These are phyloP conservation scores for Teratosphaeria viscida DNA, from an alignment of 2,329 filamentous ascomycete species.

Conservation along the genomic window DNA sequence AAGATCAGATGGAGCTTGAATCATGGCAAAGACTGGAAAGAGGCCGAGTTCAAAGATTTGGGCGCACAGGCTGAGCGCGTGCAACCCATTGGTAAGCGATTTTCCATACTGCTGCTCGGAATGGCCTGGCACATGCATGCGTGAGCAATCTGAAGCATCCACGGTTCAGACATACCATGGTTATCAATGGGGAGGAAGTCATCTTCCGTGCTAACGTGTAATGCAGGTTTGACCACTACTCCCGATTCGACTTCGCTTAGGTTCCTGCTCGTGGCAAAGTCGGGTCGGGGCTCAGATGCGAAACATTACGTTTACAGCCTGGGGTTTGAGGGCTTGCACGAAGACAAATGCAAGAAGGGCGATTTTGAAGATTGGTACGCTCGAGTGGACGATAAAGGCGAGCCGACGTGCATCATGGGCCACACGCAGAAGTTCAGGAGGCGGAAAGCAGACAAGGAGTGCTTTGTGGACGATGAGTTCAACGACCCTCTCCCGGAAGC, in stretches of 20 bases:
- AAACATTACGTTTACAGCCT: conserved; percentile 53
- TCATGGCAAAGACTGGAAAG: conserved; percentile 76
- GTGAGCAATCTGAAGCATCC: too few relatives aligned
- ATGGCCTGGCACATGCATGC: too few relatives aligned
- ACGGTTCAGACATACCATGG: too few relatives aligned
- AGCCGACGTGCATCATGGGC: conserved; percentile 88
- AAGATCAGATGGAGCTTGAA: conserved; percentile 72
- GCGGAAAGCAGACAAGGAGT: conserved; percentile 77
- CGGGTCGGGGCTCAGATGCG: conserved; percentile 41
- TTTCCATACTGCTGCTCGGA: too few relatives aligned
- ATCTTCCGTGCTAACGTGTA: too few relatives aligned
- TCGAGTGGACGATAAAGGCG: conserved; percentile 65
- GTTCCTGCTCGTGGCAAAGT: conserved; percentile 64
- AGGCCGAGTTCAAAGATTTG: conserved; percentile 54
- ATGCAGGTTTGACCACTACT: conserved; percentile 62
- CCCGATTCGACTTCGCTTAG: conserved; percentile 88
- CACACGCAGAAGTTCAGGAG: conserved; percentile 80
- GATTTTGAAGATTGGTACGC: conserved; percentile 88
- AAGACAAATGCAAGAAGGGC: conserved; percentile 61
- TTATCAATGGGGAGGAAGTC: too few relatives aligned
- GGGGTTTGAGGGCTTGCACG: conserved; percentile 73
- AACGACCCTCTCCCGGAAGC: conserved; percentile 62
- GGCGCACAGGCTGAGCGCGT: conserved; percentile 58
- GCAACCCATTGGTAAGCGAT: conserved; percentile 41
- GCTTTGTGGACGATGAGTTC: conserved; percentile 80